Conservation (phyloP, 768 basidiomycete species). For the Agaricus blazei region DNA sequence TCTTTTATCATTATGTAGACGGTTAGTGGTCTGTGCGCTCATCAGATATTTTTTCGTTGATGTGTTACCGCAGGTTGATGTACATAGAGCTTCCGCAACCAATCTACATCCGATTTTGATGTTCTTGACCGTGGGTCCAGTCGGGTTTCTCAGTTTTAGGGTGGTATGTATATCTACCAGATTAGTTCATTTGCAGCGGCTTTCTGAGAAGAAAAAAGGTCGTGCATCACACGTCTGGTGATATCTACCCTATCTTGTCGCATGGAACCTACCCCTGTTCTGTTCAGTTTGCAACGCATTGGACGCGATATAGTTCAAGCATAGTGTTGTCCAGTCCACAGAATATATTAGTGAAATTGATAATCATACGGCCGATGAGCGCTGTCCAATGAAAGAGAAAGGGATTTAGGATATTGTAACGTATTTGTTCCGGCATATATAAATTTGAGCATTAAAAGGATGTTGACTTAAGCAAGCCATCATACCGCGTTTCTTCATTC, state of each 20-base stretch:
- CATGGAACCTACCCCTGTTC: not conserved
- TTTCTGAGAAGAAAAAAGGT: not conserved
- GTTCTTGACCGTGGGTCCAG: not conserved
- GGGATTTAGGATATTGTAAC: constrained; percentile 33
- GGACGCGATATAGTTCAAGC: not conserved
- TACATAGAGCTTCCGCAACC: not conserved
- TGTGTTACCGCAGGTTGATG: constrained; percentile 3
- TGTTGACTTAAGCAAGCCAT: constrained; percentile 28
- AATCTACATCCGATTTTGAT: not conserved
- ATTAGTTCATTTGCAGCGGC: not conserved
- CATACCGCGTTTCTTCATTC: constrained; percentile 28
- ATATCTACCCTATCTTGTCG: not conserved
- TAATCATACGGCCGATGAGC: not conserved
- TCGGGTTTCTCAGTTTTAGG: not conserved
- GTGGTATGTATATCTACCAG: not conserved
- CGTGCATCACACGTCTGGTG: constrained; percentile 4
- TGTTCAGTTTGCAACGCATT: not conserved
- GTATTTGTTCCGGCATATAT: constrained; percentile 45
- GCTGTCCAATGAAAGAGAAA: not conserved
- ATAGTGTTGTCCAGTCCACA: not conserved
- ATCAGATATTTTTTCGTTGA: constrained; percentile 6
- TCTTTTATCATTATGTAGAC: not conserved
- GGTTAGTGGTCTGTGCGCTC: constrained; percentile 3
- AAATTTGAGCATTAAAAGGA: constrained; percentile 27
- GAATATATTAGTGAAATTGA: not conserved